A percentile compares a stretch with the other conserved stretches of the same genome.
phyloP scores from a whole-genome alignment of 768 basidiomycete species.

The Cytidiella melzeri region DNA sequence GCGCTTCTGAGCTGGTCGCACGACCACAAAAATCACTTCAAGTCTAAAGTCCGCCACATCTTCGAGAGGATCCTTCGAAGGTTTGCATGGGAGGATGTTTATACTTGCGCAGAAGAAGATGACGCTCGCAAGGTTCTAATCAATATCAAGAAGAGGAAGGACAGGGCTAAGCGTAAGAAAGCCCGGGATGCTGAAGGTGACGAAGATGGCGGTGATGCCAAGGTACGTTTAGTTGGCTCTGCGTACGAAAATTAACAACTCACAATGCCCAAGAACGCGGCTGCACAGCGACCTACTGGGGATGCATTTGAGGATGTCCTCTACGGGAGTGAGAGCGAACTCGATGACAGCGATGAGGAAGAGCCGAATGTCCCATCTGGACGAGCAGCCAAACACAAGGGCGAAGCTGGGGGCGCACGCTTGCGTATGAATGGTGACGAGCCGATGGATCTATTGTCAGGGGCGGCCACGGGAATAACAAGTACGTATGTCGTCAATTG shows the following conservation, averaged over 20 bases:
- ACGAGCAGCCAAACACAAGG: constrained; percentile 30
- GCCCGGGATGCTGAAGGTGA: constrained; percentile 47
- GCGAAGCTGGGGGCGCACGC: constrained; percentile 45
- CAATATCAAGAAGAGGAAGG: constrained; percentile 95
- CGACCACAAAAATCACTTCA: constrained; percentile 99
- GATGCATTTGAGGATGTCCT: constrained; percentile 97
- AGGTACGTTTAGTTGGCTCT: constrained; percentile 6
- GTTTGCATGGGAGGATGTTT: constrained; percentile 83
- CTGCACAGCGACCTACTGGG: constrained; percentile 41
- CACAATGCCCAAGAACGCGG: constrained; percentile 16
- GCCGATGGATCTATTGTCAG: constrained; percentile 91
- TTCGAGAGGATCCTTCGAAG: constrained; percentile 93
- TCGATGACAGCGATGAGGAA: constrained; percentile 64
- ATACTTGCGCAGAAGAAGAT: constrained; percentile 66
- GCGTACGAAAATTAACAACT: background rate
- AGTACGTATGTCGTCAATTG: constrained; percentile 38
- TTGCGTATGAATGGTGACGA: constrained; percentile 86
- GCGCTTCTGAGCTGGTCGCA: constrained; percentile 89
- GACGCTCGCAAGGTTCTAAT: constrained; percentile 84
- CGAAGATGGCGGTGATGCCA: constrained; percentile 48
- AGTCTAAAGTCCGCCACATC: constrained; percentile 92
- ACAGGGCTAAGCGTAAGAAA: constrained; percentile 87
- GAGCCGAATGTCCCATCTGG: constrained; percentile 30
- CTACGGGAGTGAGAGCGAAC: constrained; percentile 93
- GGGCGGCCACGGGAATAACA: constrained; percentile 63